phyloP scores from a whole-genome alignment of 352 stramenopile species.

The Pythium insidiosum region DNA sequence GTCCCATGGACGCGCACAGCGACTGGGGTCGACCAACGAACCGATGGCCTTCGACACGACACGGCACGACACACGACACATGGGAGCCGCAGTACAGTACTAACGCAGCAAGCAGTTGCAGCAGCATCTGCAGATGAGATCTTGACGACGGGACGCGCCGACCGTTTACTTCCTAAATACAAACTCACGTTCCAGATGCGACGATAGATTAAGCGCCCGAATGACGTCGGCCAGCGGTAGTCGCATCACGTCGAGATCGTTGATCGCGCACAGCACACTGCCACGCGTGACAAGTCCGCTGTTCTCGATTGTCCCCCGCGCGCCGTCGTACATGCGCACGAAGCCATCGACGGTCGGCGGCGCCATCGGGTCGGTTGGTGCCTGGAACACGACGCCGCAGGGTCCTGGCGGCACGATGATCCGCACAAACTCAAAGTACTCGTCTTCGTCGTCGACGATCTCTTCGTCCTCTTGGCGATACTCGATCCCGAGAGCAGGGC shows the following conservation, averaged over 20 bases:
- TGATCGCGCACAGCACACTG: slow-evolving; percentile 68
- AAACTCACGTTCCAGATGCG: slow-evolving; percentile 63
- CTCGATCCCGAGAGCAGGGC: too few relatives aligned
- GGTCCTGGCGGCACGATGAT: slow-evolving; percentile 71
- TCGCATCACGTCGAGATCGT: slow-evolving; percentile 64
- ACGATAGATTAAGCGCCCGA: slow-evolving; percentile 62
- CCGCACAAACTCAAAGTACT: slow-evolving; percentile 64
- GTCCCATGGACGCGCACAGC: too few relatives aligned
- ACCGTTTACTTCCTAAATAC: slow-evolving; percentile 60
- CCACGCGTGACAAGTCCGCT: slow-evolving; percentile 51
- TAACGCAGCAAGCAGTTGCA: too few relatives aligned
- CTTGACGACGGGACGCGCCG: too few relatives aligned
- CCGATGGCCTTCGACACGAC: too few relatives aligned
- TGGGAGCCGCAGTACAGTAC: too few relatives aligned
- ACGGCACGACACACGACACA: too few relatives aligned
- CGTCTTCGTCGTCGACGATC: slow-evolving; percentile 36
- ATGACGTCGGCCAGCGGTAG: slow-evolving; percentile 65
- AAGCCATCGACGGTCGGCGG: slow-evolving; percentile 71
- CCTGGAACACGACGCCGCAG: slow-evolving; percentile 62
- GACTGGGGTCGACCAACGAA: too few relatives aligned
- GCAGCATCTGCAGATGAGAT: too few relatives aligned
- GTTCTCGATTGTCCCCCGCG: slow-evolving; percentile 73
- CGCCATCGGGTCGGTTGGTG: slow-evolving; percentile 19
- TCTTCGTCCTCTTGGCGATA: slow-evolving; percentile 5
- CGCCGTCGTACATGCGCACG: slow-evolving; percentile 48